Evolutionary conservation across 2,329 filamentous ascomycete species (phyloP), one percentile per base, ranked within the genome.

Genomic region (Shiraia bambusicola): DNA sequence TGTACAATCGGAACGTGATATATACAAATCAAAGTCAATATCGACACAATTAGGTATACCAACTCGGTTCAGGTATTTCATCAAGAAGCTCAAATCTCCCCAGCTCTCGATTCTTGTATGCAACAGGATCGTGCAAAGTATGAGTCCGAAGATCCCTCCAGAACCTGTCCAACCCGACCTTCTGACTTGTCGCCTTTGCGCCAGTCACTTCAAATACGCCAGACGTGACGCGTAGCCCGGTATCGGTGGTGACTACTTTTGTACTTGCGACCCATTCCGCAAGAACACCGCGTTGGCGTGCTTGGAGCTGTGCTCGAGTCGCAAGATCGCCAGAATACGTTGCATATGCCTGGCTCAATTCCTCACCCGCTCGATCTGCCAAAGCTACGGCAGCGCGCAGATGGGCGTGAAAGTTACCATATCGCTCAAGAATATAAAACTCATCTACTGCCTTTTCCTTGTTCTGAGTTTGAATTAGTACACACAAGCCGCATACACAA

Each of bases 101-200:
- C 37, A 84, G 53, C 63, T 86, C 82, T 3, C 77, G 65, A 42
- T 83, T 81, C 72, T 85, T 85, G 54, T 84, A 85, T 16, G 81
- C 78, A 19, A 86, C 81, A 0, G 82, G 82, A 61, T 86, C 83
- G 65, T 86, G 82, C 53, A 86, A 61, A 1, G 76, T 79, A 64
- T 86, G 83, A 4, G 81, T 84, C 4, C 83, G 65, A n/a, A 85
- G 69, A 55, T 86, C 82, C 32, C 82, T 72, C 81, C 81, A 86
- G 63, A 82, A 86, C 1, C 82, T 69, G 67, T 85, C 83, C 43
- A 86, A 64, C 0, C 80, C 81, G 1, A 82, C 76, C 51, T 77
- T 83, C 39, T 69, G 69, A 0, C 76, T 74, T 1, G 82, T 85
- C 0, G 81, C 73, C 45, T 77, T 76, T 0, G 80, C 73, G 0